These are phyloP conservation scores for Zymoseptoria crescenta DNA, from an alignment of 2,329 filamentous ascomycete genomes.

Conservation along the genomic window DNA sequence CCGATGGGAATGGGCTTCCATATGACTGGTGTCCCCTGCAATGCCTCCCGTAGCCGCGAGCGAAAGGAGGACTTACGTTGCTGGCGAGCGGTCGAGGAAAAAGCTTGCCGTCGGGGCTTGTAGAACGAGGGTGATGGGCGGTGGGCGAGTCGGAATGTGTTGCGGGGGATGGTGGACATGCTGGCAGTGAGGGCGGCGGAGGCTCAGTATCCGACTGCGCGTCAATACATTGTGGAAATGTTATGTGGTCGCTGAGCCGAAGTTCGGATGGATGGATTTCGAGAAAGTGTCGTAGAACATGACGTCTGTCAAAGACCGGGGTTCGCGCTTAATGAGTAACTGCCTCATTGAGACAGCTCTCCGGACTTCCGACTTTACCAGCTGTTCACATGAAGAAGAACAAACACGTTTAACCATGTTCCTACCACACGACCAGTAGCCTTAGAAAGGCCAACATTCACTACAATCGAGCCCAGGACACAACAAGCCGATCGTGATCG, in stretches of 20 bases:
- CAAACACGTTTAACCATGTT: background rate
- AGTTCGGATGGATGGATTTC: background rate
- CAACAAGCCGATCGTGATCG: background rate
- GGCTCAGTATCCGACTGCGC: background rate
- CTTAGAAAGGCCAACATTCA: background rate
- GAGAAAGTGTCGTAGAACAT: background rate
- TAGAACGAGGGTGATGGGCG: background rate
- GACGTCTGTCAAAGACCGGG: background rate
- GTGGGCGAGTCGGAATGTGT: background rate
- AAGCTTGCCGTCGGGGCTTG: slow-evolving; percentile 2
- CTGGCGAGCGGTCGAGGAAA: slow-evolving; percentile 10
- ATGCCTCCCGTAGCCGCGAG: slow-evolving; percentile 49
- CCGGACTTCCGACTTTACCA: background rate
- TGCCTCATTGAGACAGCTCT: background rate
- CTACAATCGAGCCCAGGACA: background rate
- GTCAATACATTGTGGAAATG: background rate
- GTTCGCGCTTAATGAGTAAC: background rate
- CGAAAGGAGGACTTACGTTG: slow-evolving; percentile 41
- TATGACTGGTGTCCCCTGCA: slow-evolving; percentile 60
- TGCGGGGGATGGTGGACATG: background rate
- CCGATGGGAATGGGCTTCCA: slow-evolving; percentile 90
- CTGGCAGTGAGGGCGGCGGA: background rate
- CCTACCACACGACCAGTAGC: background rate
- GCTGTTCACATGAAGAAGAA: background rate
- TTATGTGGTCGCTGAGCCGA: background rate